These are phyloP conservation scores for Singerocomus rubriflavus DNA, from an alignment of 1,284 basidiomycete genomes.

Conservation along the genomic window DNA sequence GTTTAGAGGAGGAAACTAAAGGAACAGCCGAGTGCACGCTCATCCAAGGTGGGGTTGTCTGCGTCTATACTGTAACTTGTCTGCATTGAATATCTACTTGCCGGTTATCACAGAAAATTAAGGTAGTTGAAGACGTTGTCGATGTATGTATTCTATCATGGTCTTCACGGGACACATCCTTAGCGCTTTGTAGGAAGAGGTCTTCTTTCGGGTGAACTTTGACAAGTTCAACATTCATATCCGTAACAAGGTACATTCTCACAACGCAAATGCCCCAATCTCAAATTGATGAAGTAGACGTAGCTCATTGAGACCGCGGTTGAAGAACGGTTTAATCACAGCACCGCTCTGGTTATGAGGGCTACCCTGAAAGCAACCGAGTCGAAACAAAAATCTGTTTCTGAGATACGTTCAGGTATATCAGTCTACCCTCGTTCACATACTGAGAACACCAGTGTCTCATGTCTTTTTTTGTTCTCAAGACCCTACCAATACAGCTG, in stretches of 20 bases:
- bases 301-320: constrained; percentile 77
- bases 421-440: constrained; percentile 12
- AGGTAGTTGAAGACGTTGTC: constrained; percentile 55
- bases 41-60: constrained; percentile 46
- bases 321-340: constrained; percentile 74
- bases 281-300: constrained; percentile 13
- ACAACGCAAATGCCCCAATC: neutral
- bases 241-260: constrained; percentile 70
- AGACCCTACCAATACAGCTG: constrained; percentile 65
- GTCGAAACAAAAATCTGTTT: constrained; percentile 55
- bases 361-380: constrained; percentile 72
- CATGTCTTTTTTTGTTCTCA: constrained; percentile 3
- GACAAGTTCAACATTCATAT: constrained; percentile 88
- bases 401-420: constrained; percentile 65
- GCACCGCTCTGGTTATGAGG: constrained; percentile 68
- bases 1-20: constrained; percentile 60
- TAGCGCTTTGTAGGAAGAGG: constrained; percentile 50
- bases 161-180: neutral
- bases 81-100: constrained; percentile 4
- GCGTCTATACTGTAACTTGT: neutral
- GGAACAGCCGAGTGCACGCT: constrained; percentile 44
- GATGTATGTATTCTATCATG: constrained; percentile 49
- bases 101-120: constrained; percentile 43
- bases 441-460: neutral
- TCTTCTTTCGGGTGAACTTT: constrained; percentile 84